phyloP scores from a whole-genome alignment of 2,329 filamentous ascomycete species.

The Lanzia echinophila region DNA sequence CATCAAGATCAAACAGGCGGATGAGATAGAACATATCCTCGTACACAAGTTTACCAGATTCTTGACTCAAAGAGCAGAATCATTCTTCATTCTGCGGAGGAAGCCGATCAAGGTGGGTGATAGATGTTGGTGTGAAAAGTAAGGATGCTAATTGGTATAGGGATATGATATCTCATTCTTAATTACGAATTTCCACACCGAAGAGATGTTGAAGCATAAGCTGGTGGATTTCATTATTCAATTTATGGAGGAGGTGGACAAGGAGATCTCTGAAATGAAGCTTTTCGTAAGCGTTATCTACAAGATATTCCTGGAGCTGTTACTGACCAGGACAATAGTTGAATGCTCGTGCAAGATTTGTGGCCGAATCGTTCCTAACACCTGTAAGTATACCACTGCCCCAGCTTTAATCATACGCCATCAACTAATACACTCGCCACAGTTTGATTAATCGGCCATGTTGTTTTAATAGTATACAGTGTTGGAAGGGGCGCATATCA shows the following conservation, averaged over 20 bases:
- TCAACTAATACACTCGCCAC: background rate
- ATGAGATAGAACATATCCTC: constrained; percentile 96
- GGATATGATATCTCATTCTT: constrained; percentile 98
- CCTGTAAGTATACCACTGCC: constrained; percentile 50
- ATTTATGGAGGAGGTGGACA: constrained; percentile 99
- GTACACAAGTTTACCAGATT: constrained; percentile 99
- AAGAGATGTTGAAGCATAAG: constrained; percentile 98
- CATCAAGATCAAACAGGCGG: constrained; percentile 98
- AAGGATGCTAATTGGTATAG: constrained; percentile 38
- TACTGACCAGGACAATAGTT: constrained; percentile 51
- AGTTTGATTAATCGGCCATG: constrained; percentile 24
- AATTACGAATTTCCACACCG: constrained; percentile 97
- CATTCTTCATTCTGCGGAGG: constrained; percentile 91
- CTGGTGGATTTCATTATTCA: constrained; percentile 98
- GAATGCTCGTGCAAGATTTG: constrained; percentile 93
- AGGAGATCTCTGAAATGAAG: constrained; percentile 99
- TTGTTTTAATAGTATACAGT: background rate
- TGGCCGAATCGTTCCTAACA: constrained; percentile 96
- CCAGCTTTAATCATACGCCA: background rate
- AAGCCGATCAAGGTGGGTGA: constrained; percentile 80
- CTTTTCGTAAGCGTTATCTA: constrained; percentile 74
- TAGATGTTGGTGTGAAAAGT: background rate
- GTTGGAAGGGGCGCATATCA: constrained; percentile 5
- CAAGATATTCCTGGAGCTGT: background rate
- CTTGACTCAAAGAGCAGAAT: constrained; percentile 90